Evolutionary conservation across 352 stramenopile genomes (phyloP).

Genomic region (Pythium aquatile): DNA sequence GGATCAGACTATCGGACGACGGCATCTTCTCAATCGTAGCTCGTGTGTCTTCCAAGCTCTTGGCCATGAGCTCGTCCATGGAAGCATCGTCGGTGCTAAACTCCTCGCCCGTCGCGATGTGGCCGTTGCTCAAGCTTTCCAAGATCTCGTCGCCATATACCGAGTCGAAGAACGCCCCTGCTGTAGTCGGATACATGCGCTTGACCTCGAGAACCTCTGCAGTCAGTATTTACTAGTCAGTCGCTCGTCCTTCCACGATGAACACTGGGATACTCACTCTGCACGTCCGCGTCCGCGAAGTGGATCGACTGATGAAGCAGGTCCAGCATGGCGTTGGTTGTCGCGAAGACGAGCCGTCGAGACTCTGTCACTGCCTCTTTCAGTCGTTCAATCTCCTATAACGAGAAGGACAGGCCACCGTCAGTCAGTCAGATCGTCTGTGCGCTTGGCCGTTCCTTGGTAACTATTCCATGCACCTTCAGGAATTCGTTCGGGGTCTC

Average conservation of each 20-base stretch:
- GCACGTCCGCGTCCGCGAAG: slow-evolving; percentile 51
- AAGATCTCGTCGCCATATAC: slow-evolving; percentile 57
- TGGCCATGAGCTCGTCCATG: slow-evolving; percentile 38
- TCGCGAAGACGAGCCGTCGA: slow-evolving; percentile 54
- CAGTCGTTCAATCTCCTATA: slow-evolving; percentile 51
- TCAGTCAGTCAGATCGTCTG: background rate
- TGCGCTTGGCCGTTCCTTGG: background rate
- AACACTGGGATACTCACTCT: slow-evolving; percentile 33
- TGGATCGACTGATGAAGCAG: slow-evolving; percentile 56
- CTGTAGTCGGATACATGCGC: slow-evolving; percentile 61
- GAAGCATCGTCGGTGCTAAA: slow-evolving; percentile 41
- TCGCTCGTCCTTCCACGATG: background rate
- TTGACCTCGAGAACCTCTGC: slow-evolving; percentile 57
- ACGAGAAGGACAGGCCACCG: background rate
- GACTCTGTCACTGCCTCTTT: slow-evolving; percentile 56
- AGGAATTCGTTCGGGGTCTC: slow-evolving; percentile 27
- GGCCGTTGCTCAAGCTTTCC: slow-evolving; percentile 51
- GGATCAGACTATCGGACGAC: slow-evolving; percentile 57
- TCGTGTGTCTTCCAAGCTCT: slow-evolving; percentile 32
- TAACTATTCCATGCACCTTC: slow-evolving; percentile 5
- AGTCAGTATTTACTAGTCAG: background rate
- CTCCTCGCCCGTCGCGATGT: slow-evolving; percentile 47
- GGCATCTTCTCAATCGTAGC: slow-evolving; percentile 42
- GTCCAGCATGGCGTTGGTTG: slow-evolving; percentile 59
- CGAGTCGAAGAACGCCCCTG: slow-evolving; percentile 52